Base-by-base conservation (phyloP, 2,329 filamentous ascomycete species). In the Lanzia echinophila region DNA sequence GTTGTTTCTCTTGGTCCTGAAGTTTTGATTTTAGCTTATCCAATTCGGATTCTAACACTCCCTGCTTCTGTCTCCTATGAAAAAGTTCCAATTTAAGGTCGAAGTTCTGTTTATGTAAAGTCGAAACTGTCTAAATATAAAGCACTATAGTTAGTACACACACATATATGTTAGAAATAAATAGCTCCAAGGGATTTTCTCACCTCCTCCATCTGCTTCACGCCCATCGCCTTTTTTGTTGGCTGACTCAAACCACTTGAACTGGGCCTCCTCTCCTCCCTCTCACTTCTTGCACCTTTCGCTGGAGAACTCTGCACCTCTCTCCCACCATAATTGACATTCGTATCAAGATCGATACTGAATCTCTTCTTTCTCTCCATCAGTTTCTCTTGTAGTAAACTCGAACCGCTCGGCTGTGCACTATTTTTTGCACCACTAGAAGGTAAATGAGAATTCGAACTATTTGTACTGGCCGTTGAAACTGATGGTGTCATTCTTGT, bases 71-170 rank as follows among this genome's bases (percentile, higher is more conserved):
- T 28, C 86, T 76, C 6, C 84, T 77, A 64, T 89, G 84, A 61
- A 79, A 87, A 1, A 90, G 69, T 65, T 89, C 85, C 32, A 89
- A 73, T 67, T 90, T 89, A 41, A 90, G 74, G 60, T 88, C 85
- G 61, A 89, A 90, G 63, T 89, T 90, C 69, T 88, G 81, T 65
- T 90, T 90, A 67, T 85, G 82, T 20, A 89, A 70, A 1, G 75
- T 83, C 4, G 85, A 86, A 50, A 88, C 71, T 51, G 83, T 80
- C 77, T 86, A 47, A 11, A 42, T 31, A 3, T 11, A 22, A 20
- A 20, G 19, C 3, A 12, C 2, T 6, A 19, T 13, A 47, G 32
- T 53, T 24, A 53, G 50, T 17, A 41, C 6, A 15, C 19, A 45
- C 41, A 36, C 39, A 39, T 59, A 62, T 52, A 19, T 41, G 17